These are phyloP conservation scores for Domatiomyces catenatus DNA, from an alignment of 2,329 filamentous ascomycete species.

Conservation along the genomic window DNA sequence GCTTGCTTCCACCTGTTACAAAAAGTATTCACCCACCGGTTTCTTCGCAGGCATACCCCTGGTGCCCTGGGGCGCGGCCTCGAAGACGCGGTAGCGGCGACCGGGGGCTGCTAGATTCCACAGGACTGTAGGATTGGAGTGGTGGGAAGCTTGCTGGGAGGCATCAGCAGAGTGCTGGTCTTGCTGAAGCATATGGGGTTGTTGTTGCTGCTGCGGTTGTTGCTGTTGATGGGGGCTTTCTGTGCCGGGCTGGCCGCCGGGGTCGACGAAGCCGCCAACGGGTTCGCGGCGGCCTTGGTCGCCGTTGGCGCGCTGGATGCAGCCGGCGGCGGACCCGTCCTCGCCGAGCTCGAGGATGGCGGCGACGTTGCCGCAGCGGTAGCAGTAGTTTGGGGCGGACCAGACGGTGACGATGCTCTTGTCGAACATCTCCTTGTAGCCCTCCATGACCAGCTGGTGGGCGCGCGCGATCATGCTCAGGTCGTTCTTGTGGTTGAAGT, in stretches of 20 bases:
- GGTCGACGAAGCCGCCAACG: constrained; percentile 11
- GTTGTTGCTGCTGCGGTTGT: background rate
- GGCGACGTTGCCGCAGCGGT: constrained; percentile 88
- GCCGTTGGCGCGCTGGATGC: constrained; percentile 26
- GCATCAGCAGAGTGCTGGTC: background rate
- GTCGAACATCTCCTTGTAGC: constrained; percentile 99
- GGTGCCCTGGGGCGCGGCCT: constrained; percentile 88
- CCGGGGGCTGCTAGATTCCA: constrained; percentile 50
- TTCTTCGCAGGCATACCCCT: constrained; percentile 98
- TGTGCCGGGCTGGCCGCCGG: background rate
- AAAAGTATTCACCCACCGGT: constrained; percentile 90
- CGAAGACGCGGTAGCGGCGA: constrained; percentile 83
- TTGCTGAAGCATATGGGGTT: background rate
- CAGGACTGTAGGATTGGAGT: constrained; percentile 4
- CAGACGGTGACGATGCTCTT: constrained; percentile 95
- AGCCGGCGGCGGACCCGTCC: constrained; percentile 42
- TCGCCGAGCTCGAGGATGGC: constrained; percentile 75
- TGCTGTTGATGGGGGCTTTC: background rate
- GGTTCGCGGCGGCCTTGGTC: constrained; percentile 27
- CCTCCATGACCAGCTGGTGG: constrained; percentile 97
- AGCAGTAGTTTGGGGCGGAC: constrained; percentile 95
- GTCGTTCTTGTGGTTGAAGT: constrained; percentile 90
- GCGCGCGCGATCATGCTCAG: constrained; percentile 82
- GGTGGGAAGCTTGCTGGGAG: background rate
- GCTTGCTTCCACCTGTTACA: constrained; percentile 33